Base-by-base conservation (phyloP, 2,329 filamentous ascomycete species). In the Ophiostoma montium region DNA sequence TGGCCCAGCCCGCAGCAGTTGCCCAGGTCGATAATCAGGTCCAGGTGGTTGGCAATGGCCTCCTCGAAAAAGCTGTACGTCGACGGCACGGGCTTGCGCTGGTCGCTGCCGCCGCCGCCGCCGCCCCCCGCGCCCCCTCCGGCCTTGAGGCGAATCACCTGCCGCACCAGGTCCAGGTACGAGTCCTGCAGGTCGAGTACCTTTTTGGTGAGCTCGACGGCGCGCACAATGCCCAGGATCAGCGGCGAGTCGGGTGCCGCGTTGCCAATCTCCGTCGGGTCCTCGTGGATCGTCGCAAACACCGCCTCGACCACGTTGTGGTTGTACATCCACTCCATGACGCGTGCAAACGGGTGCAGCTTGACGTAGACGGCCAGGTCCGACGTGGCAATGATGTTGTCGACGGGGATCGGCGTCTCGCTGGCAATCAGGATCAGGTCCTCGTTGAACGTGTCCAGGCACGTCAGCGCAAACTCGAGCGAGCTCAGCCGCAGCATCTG, bases 301-400 rank as follows among this genome's bases (percentile, higher is more conserved):
- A 98, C 67, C 13, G 82, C 78, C 55, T 76, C 77, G 58, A 94
- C 78, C 19, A 95, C 86, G 55, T 84, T 86, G 59, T 94, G 86
- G 61, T 94, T 95, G 65, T 94, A 95, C 65, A 98, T 78, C 88
- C 92, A 96, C 61, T 98, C 92, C 85, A 96, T 95, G 15, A 94
- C 82, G 52, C 94, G 80, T 3, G 86, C 81, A 60, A 96, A 98
- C 0, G 94, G 90, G 65, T 98, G 94, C 48, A 95, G 75, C 21
- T 80, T 78, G 51, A 92, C 80, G 61, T 98, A 99, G 6, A 76
- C 75, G 46, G 80, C 78, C 5, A 96, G 70, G 50, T 85, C 84
- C 3, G 82, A 83, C 4, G 86, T 75, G 38, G 75, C 75, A 55
- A 94, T 86, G 15, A 84, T 77, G 10, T 75, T 67, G 61, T 95